Evolutionary conservation across 768 basidiomycete species (phyloP), one percentile per base, ranked within the genome.

Genomic region (Pulveroboletus ravenelii): DNA sequence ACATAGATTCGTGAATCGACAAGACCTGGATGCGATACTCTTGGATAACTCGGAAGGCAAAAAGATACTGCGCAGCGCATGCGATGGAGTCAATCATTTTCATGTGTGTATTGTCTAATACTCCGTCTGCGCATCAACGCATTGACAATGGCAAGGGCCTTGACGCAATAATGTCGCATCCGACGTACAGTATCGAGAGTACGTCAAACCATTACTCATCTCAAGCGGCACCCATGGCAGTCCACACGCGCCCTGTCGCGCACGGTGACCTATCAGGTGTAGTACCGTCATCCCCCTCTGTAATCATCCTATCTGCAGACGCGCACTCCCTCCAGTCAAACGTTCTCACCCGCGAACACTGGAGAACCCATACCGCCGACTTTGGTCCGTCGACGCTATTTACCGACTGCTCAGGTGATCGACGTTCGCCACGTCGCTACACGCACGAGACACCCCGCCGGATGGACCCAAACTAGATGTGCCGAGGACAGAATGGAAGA

Each of bases 341-440:
- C 50, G 69, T 77, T 14, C 69, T 78, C 17, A 67, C 77, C 14
- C 66, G 67, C 8, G 62, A 60, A 10, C 48, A 62, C 5, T 65
- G 67, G 3, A 59, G 61, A 17, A 74, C 74, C 1, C 72, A 68
- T 34, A 61, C 77, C 6, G 8, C 30, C 30, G 30, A 31, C 30
- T 31, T 31, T 31, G 30, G 30, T 31, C 30, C 10, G 30, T 7
- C 6, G 30, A 31, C 30, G 30, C 30, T 31, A 31, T 10, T 31
- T 9, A 3, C 30, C 10, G 6, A 8, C 30, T 4, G 20, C 30
- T 31, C 30, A 10, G 30, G 8, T 8, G 30, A 10, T 42, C 40
- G 20, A 51, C 51, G 6, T 56, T 61, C n/a, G 53, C 53, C 1
- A 50, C 62, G 15, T 61, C 60, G 7, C 41, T 65, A 31, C 47